Percentiles rank a stretch among this genome's conserved stretches.
These are phyloP conservation scores for Apophysomyces ossiformis DNA, from an alignment of 371 early-diverging fungal genomes.

Conservation along the genomic window DNA sequence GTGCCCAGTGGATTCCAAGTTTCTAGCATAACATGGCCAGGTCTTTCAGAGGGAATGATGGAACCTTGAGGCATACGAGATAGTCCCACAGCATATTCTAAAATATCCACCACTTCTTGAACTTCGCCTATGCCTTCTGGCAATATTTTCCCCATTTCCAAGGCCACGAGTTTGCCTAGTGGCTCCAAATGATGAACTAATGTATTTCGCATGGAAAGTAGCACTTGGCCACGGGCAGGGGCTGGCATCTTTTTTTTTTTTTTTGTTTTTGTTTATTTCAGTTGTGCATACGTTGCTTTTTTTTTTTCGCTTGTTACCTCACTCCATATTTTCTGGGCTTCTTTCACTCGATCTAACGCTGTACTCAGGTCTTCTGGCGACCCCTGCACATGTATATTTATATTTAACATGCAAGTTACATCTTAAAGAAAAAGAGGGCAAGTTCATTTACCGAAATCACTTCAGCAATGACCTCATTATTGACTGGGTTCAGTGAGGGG, in stretches of 20 bases:
- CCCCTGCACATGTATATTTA: conserved; percentile 29
- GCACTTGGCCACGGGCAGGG: conserved; percentile 91
- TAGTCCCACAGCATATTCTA: conserved; percentile 93
- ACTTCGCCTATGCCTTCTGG: conserved; percentile 97
- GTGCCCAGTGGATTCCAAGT: conserved; percentile 95
- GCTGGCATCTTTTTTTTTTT: conserved; percentile 68
- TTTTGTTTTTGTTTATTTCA: no score
- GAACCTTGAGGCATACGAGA: conserved; percentile 84
- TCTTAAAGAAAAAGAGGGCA: neutral
- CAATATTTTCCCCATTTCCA: conserved; percentile 97
- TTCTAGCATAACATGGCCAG: conserved; percentile 96
- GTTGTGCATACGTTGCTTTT: neutral
- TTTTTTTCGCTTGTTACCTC: conserved; percentile 40
- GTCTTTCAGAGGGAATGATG: conserved; percentile 92
- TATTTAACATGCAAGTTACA: neutral
- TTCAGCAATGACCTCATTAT: conserved; percentile 84
- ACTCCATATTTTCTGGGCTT: conserved; percentile 74
- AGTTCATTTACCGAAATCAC: conserved; percentile 68
- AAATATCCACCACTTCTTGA: conserved; percentile 96
- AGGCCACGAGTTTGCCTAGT: conserved; percentile 84
- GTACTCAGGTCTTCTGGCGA: conserved; percentile 40
- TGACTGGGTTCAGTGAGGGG: conserved; percentile 85
- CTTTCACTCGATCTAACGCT: conserved; percentile 62
- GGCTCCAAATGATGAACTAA: conserved; percentile 75
- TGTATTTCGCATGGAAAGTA: conserved; percentile 93